Conservation (phyloP, 345 rosid species). For the Carallia brachiata region DNA sequence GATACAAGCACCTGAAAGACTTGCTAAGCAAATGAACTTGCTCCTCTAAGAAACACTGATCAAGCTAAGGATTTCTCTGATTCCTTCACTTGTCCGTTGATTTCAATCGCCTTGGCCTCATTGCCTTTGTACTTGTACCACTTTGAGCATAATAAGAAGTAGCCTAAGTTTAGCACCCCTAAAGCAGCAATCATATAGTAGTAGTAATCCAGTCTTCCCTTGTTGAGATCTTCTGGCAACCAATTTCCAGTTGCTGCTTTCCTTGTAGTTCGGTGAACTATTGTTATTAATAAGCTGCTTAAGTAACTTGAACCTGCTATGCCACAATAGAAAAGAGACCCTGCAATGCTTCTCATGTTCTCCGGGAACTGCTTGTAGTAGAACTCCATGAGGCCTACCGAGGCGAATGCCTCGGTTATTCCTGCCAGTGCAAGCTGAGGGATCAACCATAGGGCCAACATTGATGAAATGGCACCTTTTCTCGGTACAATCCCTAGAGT, state of each 20-base stretch:
- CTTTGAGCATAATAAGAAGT: slow-evolving; percentile 37
- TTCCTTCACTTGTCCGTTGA: slow-evolving; percentile 12
- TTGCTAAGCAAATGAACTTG: too few species aligned
- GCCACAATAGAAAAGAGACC: slow-evolving; percentile 44
- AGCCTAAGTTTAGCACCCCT: slow-evolving; percentile 33
- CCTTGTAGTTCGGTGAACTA: slow-evolving; percentile 38
- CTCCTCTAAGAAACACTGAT: not conserved
- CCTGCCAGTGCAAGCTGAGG: slow-evolving; percentile 50
- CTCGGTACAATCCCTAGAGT: slow-evolving; percentile 39
- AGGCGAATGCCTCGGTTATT: slow-evolving; percentile 40
- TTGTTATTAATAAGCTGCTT: slow-evolving; percentile 35
- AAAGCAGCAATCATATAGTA: slow-evolving; percentile 43
- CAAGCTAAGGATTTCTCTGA: slow-evolving; percentile 14
- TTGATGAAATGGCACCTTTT: slow-evolving; percentile 46
- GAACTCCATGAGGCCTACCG: slow-evolving; percentile 43
- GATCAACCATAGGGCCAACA: slow-evolving; percentile 43
- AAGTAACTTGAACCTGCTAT: slow-evolving; percentile 40
- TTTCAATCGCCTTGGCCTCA: not conserved
- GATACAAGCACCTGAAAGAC: too few species aligned
- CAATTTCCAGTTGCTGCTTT: slow-evolving; percentile 35
- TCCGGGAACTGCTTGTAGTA: slow-evolving; percentile 62
- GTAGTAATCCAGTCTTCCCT: slow-evolving; percentile 46
- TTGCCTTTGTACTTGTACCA: slow-evolving; percentile 44
- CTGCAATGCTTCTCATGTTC: slow-evolving; percentile 57
- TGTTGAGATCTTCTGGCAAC: slow-evolving; percentile 54